These are phyloP conservation scores for Cutaneotrichosporon curvatum DNA, from an alignment of 1,284 basidiomycete genomes.

Conservation along the genomic window DNA sequence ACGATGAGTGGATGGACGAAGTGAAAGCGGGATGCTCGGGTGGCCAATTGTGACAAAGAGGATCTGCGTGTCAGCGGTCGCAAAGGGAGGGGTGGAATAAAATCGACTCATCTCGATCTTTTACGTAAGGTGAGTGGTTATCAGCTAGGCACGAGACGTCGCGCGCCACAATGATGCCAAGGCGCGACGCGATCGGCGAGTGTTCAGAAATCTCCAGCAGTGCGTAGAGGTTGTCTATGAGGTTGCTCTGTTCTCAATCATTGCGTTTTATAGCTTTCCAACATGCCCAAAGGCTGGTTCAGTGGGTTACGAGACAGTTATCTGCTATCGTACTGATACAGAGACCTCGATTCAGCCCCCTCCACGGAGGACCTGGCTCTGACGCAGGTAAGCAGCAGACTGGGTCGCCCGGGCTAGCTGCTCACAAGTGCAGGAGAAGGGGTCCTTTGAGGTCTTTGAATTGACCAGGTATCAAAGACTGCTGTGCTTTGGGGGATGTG, in stretches of 20 bases:
- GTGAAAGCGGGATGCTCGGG: conserved; percentile 13
- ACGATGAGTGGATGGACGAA: conserved; percentile 25
- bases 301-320: conserved; percentile 26
- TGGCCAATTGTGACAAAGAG: conserved; percentile 1
- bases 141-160: no score
- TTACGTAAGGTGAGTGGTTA: no score
- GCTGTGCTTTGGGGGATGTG: conserved; percentile 76
- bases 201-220: no score
- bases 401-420: neutral
- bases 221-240: no score
- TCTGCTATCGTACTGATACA: conserved; percentile 1
- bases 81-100: neutral
- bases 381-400: conserved; percentile 38
- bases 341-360: conserved; percentile 12
- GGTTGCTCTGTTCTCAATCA: no score
- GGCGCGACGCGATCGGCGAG: no score
- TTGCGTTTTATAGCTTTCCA: no score
- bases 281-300: conserved; percentile 24
- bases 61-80: conserved; percentile 3
- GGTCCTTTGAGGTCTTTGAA: conserved; percentile 69
- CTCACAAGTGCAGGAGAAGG: conserved; percentile 53
- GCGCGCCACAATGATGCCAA: no score
- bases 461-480: conserved; percentile 70
- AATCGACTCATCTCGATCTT: neutral
- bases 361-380: neutral